Evolutionary conservation across 2,329 filamentous ascomycete genomes (phyloP), one percentile per base, ranked within the genome.

Genomic region (Emmonsiellopsis sp.): DNA sequence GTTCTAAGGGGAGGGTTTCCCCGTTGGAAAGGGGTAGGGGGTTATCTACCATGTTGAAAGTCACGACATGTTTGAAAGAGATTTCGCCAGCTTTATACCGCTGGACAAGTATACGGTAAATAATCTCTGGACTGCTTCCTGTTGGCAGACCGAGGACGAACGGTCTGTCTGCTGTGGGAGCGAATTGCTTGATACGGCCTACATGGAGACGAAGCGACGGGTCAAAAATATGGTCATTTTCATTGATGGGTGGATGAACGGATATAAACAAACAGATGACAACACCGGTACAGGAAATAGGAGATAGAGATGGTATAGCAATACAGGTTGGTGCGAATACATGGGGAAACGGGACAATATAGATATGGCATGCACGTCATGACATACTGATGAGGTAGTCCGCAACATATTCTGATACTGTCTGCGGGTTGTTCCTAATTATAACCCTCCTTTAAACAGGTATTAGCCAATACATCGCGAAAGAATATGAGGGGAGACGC

Each of bases 31-130:
- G 44, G 9, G 31, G 9, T 7, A 16, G 55, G 42, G 42, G 50
- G 44, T 37, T 40, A 30, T 73, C 55, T 78, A 86, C 84, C 89
- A 93, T 93, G 72, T 93, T 93, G 78, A 94, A 94, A 30, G 89
- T 94, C 66, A 93, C 81, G 64, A 94, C 87, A 85, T 94, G 82
- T 65, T 85, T 84, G 68, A 94, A 94, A 1, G 88, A 92, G 64
- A 94, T 84, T 66, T 88, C 67, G 50, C 61, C 64, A 40, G 66
- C 64, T 55, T 70, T 69, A 62, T 71, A 64, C 38, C 66, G 66
- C 59, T 73, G 63, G 48, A 93, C 88, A 30, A 94, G 79, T 61
- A 84, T 79, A 67, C 83, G 82, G 74, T 94, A 94, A 59, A 93
- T 83, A 50, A 81, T 78, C 57, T 90, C 80, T 2, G 89, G 89